phyloP scores from a whole-genome alignment of 495 filamentous ascomycete species.

The Trichocladium antarcticum region DNA sequence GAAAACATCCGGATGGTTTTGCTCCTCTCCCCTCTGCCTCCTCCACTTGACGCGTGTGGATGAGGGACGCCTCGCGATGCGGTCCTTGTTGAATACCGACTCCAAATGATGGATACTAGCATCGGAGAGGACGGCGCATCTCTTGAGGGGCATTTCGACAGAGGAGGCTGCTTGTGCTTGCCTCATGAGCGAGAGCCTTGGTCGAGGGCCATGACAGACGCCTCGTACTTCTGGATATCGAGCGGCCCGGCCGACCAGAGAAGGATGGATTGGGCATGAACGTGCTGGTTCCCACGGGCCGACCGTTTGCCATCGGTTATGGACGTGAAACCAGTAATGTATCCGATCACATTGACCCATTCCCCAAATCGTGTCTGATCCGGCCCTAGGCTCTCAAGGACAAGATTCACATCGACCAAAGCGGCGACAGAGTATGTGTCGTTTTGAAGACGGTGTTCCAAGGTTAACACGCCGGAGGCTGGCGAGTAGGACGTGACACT shows the following conservation, averaged over 20 bases:
- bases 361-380: slow-evolving; percentile 62
- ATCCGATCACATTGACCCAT: slow-evolving; percentile 87
- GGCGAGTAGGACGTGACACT: slow-evolving; percentile 63
- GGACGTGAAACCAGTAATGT: slow-evolving; percentile 40
- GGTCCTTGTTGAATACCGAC: not conserved
- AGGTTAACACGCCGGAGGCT: slow-evolving; percentile 45
- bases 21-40: no score
- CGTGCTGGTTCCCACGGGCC: slow-evolving; percentile 9
- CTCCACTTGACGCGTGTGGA: no score
- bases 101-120: no score
- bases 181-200: not conserved
- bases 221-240: slow-evolving; percentile 53
- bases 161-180: not conserved
- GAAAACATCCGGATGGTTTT: no score
- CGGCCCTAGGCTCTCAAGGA: slow-evolving; percentile 52
- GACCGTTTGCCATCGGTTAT: slow-evolving; percentile 7
- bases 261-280: slow-evolving; percentile 52
- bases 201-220: slow-evolving; percentile 21
- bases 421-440: slow-evolving; percentile 31
- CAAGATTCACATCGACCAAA: slow-evolving; percentile 56
- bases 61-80: not conserved
- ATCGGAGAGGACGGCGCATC: no score
- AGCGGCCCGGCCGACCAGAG: slow-evolving; percentile 56
- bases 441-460: slow-evolving; percentile 58
- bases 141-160: not conserved